Evolutionary conservation across 2,329 filamentous ascomycete species (phyloP).

Genomic region (Sphaerulina musiva): DNA sequence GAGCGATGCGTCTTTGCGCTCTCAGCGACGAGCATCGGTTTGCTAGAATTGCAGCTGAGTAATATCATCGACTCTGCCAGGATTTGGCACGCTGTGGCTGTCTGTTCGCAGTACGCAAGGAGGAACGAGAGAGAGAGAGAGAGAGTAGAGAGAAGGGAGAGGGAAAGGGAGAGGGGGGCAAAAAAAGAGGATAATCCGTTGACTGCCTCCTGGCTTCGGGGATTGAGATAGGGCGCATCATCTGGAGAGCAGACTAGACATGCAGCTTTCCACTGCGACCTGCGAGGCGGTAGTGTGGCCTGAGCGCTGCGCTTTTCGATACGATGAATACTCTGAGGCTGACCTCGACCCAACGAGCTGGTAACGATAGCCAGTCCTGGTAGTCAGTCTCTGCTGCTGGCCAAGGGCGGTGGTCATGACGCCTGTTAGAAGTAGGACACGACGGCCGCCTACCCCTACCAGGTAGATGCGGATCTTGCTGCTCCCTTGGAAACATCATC

Average conservation of each 20-base stretch:
- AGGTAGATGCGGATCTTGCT: slow-evolving; percentile 24
- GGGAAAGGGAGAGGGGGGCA: slow-evolving; percentile 7
- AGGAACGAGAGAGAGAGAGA: neutral
- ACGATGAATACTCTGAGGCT: slow-evolving; percentile 39
- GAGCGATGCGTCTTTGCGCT: slow-evolving; percentile 16
- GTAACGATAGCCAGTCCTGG: slow-evolving; percentile 26
- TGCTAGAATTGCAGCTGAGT: slow-evolving; percentile 13
- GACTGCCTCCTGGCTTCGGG: slow-evolving; percentile 26
- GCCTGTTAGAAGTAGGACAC: slow-evolving; percentile 24
- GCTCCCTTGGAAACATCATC: slow-evolving; percentile 21
- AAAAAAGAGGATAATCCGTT: slow-evolving; percentile 9
- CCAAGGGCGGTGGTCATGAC: slow-evolving; percentile 27
- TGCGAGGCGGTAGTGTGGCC: slow-evolving; percentile 35
- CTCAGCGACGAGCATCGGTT: slow-evolving; percentile 11
- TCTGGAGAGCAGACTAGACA: slow-evolving; percentile 37
- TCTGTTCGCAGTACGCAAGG: slow-evolving; percentile 17
- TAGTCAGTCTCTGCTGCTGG: slow-evolving; percentile 27
- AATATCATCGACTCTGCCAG: neutral
- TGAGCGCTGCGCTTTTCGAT: slow-evolving; percentile 37
- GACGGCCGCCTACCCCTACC: slow-evolving; percentile 28
- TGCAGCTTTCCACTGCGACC: slow-evolving; percentile 45
- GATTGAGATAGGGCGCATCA: slow-evolving; percentile 33
- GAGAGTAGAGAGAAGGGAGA: too few relatives aligned
- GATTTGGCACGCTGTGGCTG: neutral
- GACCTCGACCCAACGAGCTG: slow-evolving; percentile 37